Evolutionary conservation across 116 monocot genomes (phyloP).

Genomic region (Dioscorea cayenensis): DNA sequence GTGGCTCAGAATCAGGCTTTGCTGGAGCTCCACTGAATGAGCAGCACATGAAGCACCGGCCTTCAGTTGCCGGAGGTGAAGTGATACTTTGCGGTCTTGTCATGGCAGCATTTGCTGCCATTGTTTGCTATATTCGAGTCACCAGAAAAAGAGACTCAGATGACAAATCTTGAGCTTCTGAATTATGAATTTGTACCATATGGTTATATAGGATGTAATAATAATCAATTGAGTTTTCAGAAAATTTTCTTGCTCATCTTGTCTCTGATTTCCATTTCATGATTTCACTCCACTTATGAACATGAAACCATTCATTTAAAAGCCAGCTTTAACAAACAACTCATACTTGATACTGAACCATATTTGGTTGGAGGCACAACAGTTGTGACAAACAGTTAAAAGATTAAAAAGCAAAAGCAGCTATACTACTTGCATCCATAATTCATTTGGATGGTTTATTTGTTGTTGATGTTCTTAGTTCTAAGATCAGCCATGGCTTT

Average conservation of each 20-base stretch:
- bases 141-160: conserved; percentile 31
- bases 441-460: too few species aligned
- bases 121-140: conserved; percentile 38
- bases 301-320: too few species aligned
- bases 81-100: conserved; percentile 38
- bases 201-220: not conserved
- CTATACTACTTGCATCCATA: too few species aligned
- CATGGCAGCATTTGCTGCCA: conserved; percentile 16
- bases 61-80: conserved; percentile 27
- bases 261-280: too few species aligned
- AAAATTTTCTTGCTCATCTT: not conserved
- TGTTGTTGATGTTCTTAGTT: too few species aligned
- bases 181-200: not conserved
- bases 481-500: too few species aligned
- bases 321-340: too few species aligned
- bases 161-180: conserved; percentile 5
- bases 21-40: conserved; percentile 9
- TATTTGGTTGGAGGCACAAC: too few species aligned
- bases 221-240: not conserved
- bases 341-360: too few species aligned
- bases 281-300: too few species aligned
- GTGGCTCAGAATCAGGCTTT: not conserved
- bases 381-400: too few species aligned
- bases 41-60: conserved; percentile 1
- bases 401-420: too few species aligned